A percentile compares a stretch with the other conserved stretches of the same genome.
Conservation (phyloP, 305 asterid species). For the Solanum hybrid region DNA sequence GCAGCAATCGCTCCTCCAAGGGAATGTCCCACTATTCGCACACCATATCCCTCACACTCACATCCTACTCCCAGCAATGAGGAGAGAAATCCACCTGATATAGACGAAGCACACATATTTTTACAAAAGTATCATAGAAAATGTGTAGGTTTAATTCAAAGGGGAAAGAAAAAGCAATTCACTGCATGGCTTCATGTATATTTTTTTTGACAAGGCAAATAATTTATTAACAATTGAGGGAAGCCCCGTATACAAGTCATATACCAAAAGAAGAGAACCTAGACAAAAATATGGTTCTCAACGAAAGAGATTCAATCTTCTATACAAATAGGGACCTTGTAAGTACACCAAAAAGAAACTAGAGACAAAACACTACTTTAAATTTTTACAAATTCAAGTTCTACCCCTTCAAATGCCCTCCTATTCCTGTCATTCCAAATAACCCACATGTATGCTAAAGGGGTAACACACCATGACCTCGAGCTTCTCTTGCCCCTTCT, state of each 20-base stretch:
- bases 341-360: not conserved
- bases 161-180: not conserved
- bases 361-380: not conserved
- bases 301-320: not conserved
- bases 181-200: not conserved
- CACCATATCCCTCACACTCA: constrained; percentile 21
- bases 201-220: not conserved
- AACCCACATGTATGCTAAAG: not conserved
- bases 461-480: not conserved
- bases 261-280: not conserved
- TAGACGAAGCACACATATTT: not conserved
- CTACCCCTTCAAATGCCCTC: not conserved
- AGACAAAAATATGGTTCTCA: not conserved
- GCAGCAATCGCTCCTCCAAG: constrained; percentile 29
- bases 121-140: not conserved
- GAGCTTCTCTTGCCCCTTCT: not conserved
- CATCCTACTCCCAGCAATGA: constrained; percentile 16
- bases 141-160: not conserved
- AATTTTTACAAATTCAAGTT: not conserved
- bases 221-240: not conserved
- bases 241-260: not conserved
- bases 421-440: not conserved
- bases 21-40: constrained; percentile 25
- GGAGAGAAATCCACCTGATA: constrained; percentile 20
- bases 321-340: not conserved